A percentile compares a stretch with the other conserved stretches of the same genome.
phyloP scores from a whole-genome alignment of 192 early-diverging fungal species.

The Umbelopsis isabellina region DNA sequence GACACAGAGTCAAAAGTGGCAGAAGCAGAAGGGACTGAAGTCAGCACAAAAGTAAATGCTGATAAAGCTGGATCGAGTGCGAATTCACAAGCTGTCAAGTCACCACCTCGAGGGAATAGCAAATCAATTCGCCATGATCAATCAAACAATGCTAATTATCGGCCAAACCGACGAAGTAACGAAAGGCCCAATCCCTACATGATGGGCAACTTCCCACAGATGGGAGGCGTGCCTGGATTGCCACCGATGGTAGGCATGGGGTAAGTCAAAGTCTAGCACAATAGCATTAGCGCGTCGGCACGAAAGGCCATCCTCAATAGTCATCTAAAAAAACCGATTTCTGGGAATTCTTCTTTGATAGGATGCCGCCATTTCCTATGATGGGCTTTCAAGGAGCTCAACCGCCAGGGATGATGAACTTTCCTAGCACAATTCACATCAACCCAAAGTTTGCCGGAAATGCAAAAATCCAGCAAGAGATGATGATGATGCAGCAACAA shows the following conservation, averaged over 20 bases:
- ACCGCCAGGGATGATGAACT: slow-evolving; percentile 10
- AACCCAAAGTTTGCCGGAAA: slow-evolving; percentile 12
- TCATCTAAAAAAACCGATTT: no score
- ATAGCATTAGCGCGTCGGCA: not conserved
- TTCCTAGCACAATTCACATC: slow-evolving; percentile 2
- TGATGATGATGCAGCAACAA: not conserved
- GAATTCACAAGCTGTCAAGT: no score
- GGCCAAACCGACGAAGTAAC: not conserved
- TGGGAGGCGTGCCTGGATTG: not conserved
- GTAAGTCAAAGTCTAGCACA: not conserved
- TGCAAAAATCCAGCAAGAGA: not conserved
- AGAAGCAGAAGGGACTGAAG: not conserved
- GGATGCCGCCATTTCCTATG: slow-evolving; percentile 1
- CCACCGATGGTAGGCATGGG: slow-evolving; percentile 12
- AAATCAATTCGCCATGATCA: no score
- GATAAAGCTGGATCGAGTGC: no score
- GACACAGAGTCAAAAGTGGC: not conserved
- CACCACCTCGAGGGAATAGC: no score
- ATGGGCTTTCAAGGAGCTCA: not conserved
- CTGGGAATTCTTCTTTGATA: not conserved
- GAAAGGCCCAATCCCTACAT: not conserved
- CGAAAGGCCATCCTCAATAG: not conserved
- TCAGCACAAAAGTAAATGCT: no score
- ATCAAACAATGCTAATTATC: not conserved
- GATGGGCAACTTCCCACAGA: not conserved